phyloP scores from a whole-genome alignment of 2,329 filamentous ascomycete species.

The Thielaviopsis punctulata region DNA sequence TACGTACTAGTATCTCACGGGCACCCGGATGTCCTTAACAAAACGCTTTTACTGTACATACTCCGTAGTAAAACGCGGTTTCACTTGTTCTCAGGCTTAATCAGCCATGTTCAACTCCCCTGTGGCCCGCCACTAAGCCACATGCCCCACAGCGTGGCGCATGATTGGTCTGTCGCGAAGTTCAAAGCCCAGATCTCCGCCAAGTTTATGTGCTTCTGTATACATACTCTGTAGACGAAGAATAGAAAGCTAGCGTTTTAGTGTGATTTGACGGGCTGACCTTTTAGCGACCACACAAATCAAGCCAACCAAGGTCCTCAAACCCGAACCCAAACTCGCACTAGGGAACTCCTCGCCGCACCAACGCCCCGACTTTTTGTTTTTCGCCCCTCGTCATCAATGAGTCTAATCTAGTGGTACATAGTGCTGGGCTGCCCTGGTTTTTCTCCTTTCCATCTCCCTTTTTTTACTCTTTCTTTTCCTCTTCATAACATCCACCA shows the following conservation, averaged over 20 bases:
- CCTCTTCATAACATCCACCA: slow-evolving; percentile 22
- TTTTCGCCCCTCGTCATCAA: slow-evolving; percentile 1
- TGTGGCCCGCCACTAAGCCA: background rate
- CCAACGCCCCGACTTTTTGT: background rate
- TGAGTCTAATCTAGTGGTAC: background rate
- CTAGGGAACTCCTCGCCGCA: background rate
- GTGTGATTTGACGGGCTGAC: background rate
- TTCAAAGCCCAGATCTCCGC: background rate
- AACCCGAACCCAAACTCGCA: background rate
- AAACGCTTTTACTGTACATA: no score
- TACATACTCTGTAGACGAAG: no score
- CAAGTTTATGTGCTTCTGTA: background rate
- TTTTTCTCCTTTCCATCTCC: background rate
- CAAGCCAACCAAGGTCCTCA: background rate
- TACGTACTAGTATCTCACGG: no score
- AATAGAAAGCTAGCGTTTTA: background rate
- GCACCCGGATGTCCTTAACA: no score
- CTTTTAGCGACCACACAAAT: background rate
- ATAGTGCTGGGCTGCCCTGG: background rate
- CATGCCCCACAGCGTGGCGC: background rate
- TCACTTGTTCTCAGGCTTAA: no score
- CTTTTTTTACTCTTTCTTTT: background rate
- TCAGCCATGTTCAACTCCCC: no score
- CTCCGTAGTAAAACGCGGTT: no score
- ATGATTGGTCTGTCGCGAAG: background rate